phyloP scores from a whole-genome alignment of 768 basidiomycete genomes.

The Saitozyma podzolica region DNA sequence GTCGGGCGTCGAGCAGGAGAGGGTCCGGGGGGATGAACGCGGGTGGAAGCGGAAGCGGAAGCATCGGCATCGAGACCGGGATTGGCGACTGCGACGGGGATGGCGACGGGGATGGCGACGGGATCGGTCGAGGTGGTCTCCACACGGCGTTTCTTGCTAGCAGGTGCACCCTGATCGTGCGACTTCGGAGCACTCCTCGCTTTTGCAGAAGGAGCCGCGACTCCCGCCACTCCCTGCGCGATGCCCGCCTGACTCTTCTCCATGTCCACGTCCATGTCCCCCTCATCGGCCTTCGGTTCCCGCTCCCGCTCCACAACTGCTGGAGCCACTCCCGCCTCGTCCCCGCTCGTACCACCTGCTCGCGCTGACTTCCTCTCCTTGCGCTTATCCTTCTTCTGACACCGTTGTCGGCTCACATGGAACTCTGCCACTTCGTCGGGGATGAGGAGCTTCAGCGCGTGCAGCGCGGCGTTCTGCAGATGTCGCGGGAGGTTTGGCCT shows the following conservation, averaged over 20 bases:
- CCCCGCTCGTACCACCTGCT: slow-evolving; percentile 3
- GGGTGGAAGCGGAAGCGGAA: no score
- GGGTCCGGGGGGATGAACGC: background rate
- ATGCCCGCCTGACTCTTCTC: no score
- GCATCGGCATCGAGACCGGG: no score
- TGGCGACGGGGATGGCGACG: no score
- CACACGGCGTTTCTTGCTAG: no score
- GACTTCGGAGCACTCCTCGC: no score
- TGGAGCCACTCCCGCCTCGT: slow-evolving; percentile 1
- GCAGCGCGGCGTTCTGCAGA: slow-evolving; percentile 32
- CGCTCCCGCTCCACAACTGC: background rate
- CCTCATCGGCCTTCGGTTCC: slow-evolving; percentile 3
- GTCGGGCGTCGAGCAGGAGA: slow-evolving; percentile 5
- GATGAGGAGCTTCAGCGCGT: slow-evolving; percentile 27
- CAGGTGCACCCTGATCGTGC: no score
- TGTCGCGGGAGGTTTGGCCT: slow-evolving; percentile 45
- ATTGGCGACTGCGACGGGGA: no score
- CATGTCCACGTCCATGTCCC: background rate
- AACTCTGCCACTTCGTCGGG: slow-evolving; percentile 36
- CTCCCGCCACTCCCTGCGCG: no score
- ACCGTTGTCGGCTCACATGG: slow-evolving; percentile 36
- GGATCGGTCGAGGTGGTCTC: no score
- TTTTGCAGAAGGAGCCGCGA: no score
- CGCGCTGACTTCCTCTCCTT: slow-evolving; percentile 3
- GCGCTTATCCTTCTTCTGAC: slow-evolving; percentile 32